Percentiles rank a stretch among this genome's conserved stretches.
phyloP scores from a whole-genome alignment of 1,284 basidiomycete species.

The Ganoderma leucocontextum region DNA sequence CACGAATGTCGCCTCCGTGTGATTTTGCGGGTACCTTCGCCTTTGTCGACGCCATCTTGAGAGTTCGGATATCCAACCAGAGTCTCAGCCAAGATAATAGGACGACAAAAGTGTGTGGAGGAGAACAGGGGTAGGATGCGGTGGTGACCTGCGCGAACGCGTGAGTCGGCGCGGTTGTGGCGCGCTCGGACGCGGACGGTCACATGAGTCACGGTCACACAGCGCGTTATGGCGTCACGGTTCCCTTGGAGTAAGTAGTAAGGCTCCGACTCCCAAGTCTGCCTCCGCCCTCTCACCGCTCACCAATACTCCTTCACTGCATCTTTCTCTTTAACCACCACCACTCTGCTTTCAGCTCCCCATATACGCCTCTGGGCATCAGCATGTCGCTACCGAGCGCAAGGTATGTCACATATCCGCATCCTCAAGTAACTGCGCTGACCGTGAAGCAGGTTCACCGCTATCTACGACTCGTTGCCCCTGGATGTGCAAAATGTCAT shows the following conservation, averaged over 20 bases:
- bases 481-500: slow-evolving; percentile 38
- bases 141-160: background rate
- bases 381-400: slow-evolving; percentile 14
- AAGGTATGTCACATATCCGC: background rate
- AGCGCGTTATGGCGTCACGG: background rate
- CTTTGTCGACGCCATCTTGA: slow-evolving; percentile 28
- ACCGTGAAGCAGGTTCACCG: slow-evolving; percentile 34
- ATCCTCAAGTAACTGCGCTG: background rate
- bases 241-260: no score
- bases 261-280: background rate
- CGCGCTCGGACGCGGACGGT: slow-evolving; percentile 21
- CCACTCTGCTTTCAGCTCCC: background rate
- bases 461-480: slow-evolving; percentile 41
- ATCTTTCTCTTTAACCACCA: background rate
- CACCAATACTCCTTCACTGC: background rate
- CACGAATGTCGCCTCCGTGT: slow-evolving; percentile 52
- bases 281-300: slow-evolving; percentile 16
- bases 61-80: background rate
- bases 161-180: slow-evolving; percentile 15
- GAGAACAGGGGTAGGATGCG: background rate
- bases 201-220: slow-evolving; percentile 21
- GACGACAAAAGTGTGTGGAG: no score
- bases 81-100: background rate
- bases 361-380: background rate
- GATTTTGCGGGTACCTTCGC: slow-evolving; percentile 35